Evolutionary conservation across 495 filamentous ascomycete genomes (phyloP), one percentile per base, ranked within the genome.

Genomic region (Barbatosphaeria neglecta): DNA sequence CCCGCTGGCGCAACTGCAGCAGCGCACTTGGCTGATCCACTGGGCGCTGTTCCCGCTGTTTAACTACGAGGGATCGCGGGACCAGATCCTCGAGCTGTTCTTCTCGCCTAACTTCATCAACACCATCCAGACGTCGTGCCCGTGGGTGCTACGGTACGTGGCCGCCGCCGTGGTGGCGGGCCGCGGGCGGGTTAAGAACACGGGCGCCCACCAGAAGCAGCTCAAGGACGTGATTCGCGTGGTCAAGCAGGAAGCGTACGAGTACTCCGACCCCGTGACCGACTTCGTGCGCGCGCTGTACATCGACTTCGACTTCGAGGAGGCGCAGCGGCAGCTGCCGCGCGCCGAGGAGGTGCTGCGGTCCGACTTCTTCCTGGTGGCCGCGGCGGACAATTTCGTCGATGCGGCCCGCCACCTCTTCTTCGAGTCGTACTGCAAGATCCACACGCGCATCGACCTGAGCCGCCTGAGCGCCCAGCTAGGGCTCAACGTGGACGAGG

Each of bases 21-120:
- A 95, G 72, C 87, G 93, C 50, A 90, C 88, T 24, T 93, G 90
- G 87, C 76, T 98, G 55, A 85, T 95, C 60, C 93, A 97, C 82
- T 98, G 92, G 92, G 81, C 84, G 37, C 79, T 98, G 47, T 98
- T 97, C 78, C 92, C 93, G 46, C 90, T 95, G 74, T 98, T 97
- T 80, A 95, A 96, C 76, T 81, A 90, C 69, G 90, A 94, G 60
- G 76, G 85, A 53, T 87, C 90, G 45, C 84, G 88, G 51, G 92
- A 98, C 52, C 77, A 74, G 52, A 76, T 97, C 54, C 86, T 89
- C 66, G 92, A 98, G 53, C 80, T 96, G 51, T 90, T 96, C 77
- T 97, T 97, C 78, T 92, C 83, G 55, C 83, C 88, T 44, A 73
- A 83, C 53, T 98, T 87, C 74, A 97, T 98, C 76, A 97, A 97